Base-by-base conservation (phyloP, 2,329 filamentous ascomycete species). In the Neocucurbitaria cava region DNA sequence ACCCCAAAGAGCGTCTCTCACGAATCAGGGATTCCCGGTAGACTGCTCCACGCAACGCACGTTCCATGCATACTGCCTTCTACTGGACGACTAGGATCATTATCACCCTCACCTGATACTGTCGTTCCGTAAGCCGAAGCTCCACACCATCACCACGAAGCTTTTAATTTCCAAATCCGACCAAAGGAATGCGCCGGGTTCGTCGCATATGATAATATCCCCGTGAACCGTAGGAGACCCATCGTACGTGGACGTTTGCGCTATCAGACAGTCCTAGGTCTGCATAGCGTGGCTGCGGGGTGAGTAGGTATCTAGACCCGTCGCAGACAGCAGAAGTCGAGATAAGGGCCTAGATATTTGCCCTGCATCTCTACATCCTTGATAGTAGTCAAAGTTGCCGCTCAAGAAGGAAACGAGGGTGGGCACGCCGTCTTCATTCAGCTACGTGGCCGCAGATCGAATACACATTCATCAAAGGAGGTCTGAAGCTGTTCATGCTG, bases 321-420 rank as follows among this genome's bases (percentile, higher is more conserved):
- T 28, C 15, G 5, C 17, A 24, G 17, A 35, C 13, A 13, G 30
- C 13, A 10, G 24, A 43, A 17, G 23, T 18, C 4, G 21, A 46
- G 47, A 52, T 40, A 49, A 44, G 39, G n/a, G 24, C 20, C 26
- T 17, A n/a, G 28, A 11, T 28, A 18, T n/a, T 18, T 47, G 28
- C 49, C 44, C 44, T 52, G 49, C 49, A 44, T 52, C 30, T 30
- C 15, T 28, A 28, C 21, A 52, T 33, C 36, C 35, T 42, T 20
- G 23, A 40, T 8, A 7, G 21, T 13, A 10, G 40, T 24, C 36
- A 40, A 33, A n/a, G 5, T 35, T 26, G 5, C 21, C 13, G 30
- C 5, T 17, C 23, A 38, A 5, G 17, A 26, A 11, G 33, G 13
- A 31, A 39, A 40, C 38, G n/a, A 17, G 10, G 20, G n/a, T 23